A percentile compares a stretch with the other conserved stretches of the same genome.
These are phyloP conservation scores for Eutrema yunnanense DNA, from an alignment of 345 rosid species.

Conservation along the genomic window DNA sequence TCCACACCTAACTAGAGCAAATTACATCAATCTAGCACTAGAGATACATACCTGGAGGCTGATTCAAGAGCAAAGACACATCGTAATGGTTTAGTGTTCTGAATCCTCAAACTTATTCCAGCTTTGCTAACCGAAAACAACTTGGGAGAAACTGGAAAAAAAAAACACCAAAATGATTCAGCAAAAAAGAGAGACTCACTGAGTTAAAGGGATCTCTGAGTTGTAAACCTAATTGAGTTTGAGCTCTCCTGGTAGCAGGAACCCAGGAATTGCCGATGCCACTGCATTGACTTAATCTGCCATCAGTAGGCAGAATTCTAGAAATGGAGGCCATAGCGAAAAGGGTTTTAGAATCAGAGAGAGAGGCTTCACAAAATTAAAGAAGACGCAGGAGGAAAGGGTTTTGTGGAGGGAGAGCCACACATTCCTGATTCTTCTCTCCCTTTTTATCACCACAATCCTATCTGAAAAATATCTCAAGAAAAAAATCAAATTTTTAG, in stretches of 20 bases:
- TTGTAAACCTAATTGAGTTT: constrained; percentile 44
- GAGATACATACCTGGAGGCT: constrained; percentile 55
- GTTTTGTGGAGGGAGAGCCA: constrained; percentile 26
- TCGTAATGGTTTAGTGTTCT: constrained; percentile 22
- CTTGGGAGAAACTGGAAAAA: constrained; percentile 39
- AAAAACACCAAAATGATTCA: neutral
- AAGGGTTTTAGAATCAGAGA: neutral
- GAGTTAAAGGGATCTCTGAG: neutral
- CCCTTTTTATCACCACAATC: constrained; percentile 6
- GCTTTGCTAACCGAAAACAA: constrained; percentile 24
- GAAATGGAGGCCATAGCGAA: constrained; percentile 61
- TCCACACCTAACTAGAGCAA: neutral
- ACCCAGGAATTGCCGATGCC: constrained; percentile 25
- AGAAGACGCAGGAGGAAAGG: constrained; percentile 13
- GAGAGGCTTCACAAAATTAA: neutral
- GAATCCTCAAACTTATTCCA: constrained; percentile 35
- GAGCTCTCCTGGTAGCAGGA: constrained; percentile 24
- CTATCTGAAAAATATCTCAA: no score
- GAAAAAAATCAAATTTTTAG: neutral
- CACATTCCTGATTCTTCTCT: neutral
- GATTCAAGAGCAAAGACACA: constrained; percentile 37
- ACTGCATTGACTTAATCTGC: constrained; percentile 30
- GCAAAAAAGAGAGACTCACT: neutral
- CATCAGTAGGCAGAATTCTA: constrained; percentile 46
- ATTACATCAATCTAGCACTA: neutral